phyloP scores from a whole-genome alignment of 2,329 filamentous ascomycete genomes.

The Fusarium irregulare region DNA sequence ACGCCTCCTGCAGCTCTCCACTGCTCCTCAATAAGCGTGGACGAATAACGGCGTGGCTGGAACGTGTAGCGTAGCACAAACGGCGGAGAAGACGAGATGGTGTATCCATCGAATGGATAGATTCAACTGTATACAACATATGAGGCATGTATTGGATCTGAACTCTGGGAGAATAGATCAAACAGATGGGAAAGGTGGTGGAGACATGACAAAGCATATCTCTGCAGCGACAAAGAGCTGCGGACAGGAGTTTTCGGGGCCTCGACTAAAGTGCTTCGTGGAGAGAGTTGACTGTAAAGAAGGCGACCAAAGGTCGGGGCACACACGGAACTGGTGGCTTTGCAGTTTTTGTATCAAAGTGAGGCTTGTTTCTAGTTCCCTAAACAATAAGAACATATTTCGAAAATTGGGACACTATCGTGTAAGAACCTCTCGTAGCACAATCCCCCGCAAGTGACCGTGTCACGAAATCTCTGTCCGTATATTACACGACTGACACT shows the following conservation, averaged over 20 bases:
- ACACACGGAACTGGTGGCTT: slow-evolving; percentile 16
- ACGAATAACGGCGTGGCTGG: slow-evolving; percentile 3
- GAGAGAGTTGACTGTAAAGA: slow-evolving; percentile 28
- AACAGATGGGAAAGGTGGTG: slow-evolving; percentile 7
- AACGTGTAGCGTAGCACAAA: slow-evolving; percentile 28
- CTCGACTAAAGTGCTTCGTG: slow-evolving; percentile 28
- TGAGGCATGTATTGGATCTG: slow-evolving; percentile 31
- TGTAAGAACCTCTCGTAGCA: not conserved
- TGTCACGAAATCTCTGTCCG: not conserved
- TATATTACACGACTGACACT: not conserved
- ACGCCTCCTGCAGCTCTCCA: slow-evolving; percentile 64
- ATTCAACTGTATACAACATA: slow-evolving; percentile 38
- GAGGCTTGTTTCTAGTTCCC: slow-evolving; percentile 30
- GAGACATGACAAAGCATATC: slow-evolving; percentile 30
- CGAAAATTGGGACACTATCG: slow-evolving; percentile 26
- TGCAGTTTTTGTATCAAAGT: slow-evolving; percentile 31
- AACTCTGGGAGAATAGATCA: slow-evolving; percentile 12
- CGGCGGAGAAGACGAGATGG: slow-evolving; percentile 20
- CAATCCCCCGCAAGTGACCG: not conserved
- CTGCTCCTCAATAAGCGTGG: slow-evolving; percentile 45
- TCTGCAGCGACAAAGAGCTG: slow-evolving; percentile 39
- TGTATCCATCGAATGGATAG: slow-evolving; percentile 17
- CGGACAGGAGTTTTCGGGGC: slow-evolving; percentile 40
- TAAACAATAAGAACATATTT: slow-evolving; percentile 38
- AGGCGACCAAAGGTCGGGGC: slow-evolving; percentile 15